Base-by-base conservation (phyloP, 2,329 filamentous ascomycete species). In the Chalara sp. region DNA sequence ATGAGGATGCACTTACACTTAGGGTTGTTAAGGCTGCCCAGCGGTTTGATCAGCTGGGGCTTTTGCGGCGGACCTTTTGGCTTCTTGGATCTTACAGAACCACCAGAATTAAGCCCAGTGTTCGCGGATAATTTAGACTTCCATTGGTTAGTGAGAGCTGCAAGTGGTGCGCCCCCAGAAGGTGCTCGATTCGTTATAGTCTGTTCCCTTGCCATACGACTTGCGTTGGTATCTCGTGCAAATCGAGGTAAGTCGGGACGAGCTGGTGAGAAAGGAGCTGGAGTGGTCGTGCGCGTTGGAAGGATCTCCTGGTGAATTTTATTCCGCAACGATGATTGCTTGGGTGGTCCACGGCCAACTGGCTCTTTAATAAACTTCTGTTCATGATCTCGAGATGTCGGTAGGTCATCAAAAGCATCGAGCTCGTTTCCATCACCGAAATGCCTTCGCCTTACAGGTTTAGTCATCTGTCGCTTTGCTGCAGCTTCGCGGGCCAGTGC, bases 361-460 rank as follows among this genome's bases (percentile, higher is more conserved):
- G 93, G 91, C 60, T 87, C 83, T 67, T 91, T 95, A 55, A 90
- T 76, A 63, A 82, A 99, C 61, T 82, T 87, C 55, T 83, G 89
- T 69, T 99, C 93, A 11, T 82, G 79, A 53, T 86, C 81, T 10
- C 79, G 82, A 12, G 91, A 96, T 0, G 91, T 97, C 1, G 92
- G 92, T 50, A 99, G 73, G 68, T 99, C 93, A 65, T 99, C 93
- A 65, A 99, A 97, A 2, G 80, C 83, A 59, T 97, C 92, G 33
- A 99, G 76, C 68, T 99, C 93, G 53, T 86, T 87, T 12, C 93
- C 93, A 67, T 96, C 89, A 10, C 93, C 93, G 70, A 95, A 99
- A 61, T 88, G 82, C 44, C 83, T 79, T 53, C 76, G 75, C 40
- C 82, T 76, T 35, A 80, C 76, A 3, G 89, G 89, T 65, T 84